These are phyloP conservation scores for Cladophialophora carrionii DNA, from an alignment of 2,329 filamentous ascomycete genomes.

Conservation along the genomic window DNA sequence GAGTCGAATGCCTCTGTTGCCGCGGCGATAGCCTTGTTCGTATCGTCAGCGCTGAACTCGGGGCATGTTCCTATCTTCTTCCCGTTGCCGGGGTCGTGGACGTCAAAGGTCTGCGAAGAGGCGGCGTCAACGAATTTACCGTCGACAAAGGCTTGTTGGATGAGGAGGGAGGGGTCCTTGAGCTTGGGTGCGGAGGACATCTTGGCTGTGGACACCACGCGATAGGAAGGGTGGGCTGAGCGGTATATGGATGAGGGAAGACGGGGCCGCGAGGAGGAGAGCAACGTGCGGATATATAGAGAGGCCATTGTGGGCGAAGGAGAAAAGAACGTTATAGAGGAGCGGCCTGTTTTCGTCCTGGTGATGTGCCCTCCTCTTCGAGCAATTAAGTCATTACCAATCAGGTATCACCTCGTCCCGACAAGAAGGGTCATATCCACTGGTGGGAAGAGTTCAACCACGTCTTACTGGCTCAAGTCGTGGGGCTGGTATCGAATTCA, in stretches of 20 bases:
- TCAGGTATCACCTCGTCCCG: conserved; percentile 3
- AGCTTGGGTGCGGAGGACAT: conserved; percentile 53
- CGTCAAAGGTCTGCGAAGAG: conserved; percentile 89
- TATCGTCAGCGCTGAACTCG: conserved; percentile 76
- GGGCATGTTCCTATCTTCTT: conserved; percentile 80
- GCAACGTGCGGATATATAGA: conserved; percentile 27
- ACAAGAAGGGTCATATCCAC: not conserved
- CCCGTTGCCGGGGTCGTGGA: conserved; percentile 82
- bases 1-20: conserved; percentile 70
- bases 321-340: conserved; percentile 1
- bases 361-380: not conserved
- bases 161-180: conserved; percentile 79
- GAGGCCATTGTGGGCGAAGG: conserved; percentile 24
- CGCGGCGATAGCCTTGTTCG: conserved; percentile 79
- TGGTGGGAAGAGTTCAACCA: conserved; percentile 8
- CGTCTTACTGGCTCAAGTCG: conserved; percentile 6
- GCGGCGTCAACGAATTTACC: conserved; percentile 86
- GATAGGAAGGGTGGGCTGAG: conserved; percentile 23
- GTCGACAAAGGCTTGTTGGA: conserved; percentile 83
- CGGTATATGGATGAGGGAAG: conserved; percentile 20
- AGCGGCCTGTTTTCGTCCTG: not conserved
- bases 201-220: conserved; percentile 34
- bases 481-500: not conserved
- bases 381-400: conserved; percentile 9
- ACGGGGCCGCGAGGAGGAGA: conserved; percentile 30